Base-by-base conservation (phyloP, 176 grass and related monocot genomes). In the Carex cristatella region DNA sequence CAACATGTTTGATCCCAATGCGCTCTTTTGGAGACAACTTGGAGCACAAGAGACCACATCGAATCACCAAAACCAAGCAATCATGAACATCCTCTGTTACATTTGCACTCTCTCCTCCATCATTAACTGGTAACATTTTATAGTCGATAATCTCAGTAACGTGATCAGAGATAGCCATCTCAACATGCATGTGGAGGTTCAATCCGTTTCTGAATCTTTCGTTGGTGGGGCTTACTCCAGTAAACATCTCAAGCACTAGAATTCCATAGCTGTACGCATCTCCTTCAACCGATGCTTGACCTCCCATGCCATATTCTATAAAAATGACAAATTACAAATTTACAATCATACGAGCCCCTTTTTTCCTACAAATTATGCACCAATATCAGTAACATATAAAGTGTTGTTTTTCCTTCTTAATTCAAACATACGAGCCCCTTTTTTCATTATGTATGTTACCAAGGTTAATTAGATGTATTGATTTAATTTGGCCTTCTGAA, bases 181-280 rank as follows among this genome's bases (percentile, higher is more conserved):
- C 46, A 4, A 60, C 76, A 33, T 58, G 31, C 2, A 2, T 57
- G n/a, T 73, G 79, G 79, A 86, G 89, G 38, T 60, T 90, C 65
- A 82, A 82, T 1, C 65, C 83, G 10, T 72, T 71, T 56, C 86
- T 85, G 67, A 85, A 81, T 42, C 61, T 87, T 10, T 85, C 74
- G n/a, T 88, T 67, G 0, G 65, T 93, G 44, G 86, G 86, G 3
- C 80, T 80, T 79, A 81, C 86, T 49, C 84, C 88, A 9, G 88
- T 90, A 79, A 93, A 88, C 49, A 90, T 86, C 40, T 90, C 88
- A 18, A 93, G 91, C 59, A 90, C 18, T 62, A 93, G 88, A 61
- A 90, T 64, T 3, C 91, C 91, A 19, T 88, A 93, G 56, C 91
- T 86, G 61, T 93, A 90, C 8, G 88, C 72, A 35, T 89, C 87